phyloP scores from a whole-genome alignment of 495 filamentous ascomycete species.

The Lasiosphaeria hispida region DNA sequence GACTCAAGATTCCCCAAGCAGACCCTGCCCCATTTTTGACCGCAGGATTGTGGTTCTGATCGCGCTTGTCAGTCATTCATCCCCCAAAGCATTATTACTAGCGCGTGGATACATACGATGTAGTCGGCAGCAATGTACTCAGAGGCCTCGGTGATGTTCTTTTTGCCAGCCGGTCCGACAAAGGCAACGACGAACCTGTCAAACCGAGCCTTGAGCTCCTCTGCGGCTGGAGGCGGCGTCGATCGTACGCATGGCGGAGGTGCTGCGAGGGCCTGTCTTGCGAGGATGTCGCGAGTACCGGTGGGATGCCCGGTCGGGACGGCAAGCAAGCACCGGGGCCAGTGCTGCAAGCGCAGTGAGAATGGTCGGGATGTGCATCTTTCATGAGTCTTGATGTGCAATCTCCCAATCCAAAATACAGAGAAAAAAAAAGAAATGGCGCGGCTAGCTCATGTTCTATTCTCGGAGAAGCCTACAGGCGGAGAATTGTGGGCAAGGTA shows the following conservation, averaged over 20 bases:
- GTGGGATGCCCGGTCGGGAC: too few species aligned
- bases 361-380: too few species aligned
- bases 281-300: neutral
- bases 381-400: too few species aligned
- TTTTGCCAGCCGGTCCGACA: constrained; percentile 27
- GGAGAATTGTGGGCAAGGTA: too few species aligned
- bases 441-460: too few species aligned
- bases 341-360: too few species aligned
- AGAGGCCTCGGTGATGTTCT: constrained; percentile 38
- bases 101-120: constrained; percentile 29
- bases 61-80: neutral
- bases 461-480: too few species aligned
- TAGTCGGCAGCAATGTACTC: constrained; percentile 36
- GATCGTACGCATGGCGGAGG: constrained; percentile 14
- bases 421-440: too few species aligned
- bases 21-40: constrained; percentile 37
- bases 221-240: constrained; percentile 21
- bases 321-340: too few species aligned
- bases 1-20: constrained; percentile 34
- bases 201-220: constrained; percentile 29
- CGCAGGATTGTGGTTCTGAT: constrained; percentile 40
- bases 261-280: neutral
- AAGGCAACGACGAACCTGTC: constrained; percentile 36
- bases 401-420: too few species aligned
- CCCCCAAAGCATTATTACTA: neutral